Conservation (phyloP, 768 basidiomycete species). For the Suillus placidus region DNA sequence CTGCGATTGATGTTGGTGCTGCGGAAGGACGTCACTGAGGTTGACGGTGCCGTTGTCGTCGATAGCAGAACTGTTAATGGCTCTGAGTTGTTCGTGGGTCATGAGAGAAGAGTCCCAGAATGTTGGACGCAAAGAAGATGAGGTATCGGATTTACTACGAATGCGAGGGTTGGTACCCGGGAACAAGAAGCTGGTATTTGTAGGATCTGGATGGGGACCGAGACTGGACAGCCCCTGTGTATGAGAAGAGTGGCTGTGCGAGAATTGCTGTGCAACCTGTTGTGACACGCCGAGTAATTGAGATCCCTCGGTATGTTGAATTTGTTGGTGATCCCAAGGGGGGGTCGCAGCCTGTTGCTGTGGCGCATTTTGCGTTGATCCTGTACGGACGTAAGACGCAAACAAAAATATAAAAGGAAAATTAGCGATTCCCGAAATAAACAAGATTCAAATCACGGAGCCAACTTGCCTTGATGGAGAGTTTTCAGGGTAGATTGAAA, state of each 20-base stretch:
- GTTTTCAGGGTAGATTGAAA: conserved; percentile 56
- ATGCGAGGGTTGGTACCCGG: conserved; percentile 44
- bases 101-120: conserved; percentile 50
- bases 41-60: conserved; percentile 39
- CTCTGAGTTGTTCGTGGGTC: conserved; percentile 39
- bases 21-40: conserved; percentile 33
- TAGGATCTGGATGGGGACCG: conserved; percentile 36
- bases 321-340: conserved; percentile 40
- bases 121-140: conserved; percentile 50
- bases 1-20: conserved; percentile 32
- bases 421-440: conserved; percentile 35
- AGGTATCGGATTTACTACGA: conserved; percentile 64
- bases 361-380: conserved; percentile 34
- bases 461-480: conserved; percentile 55
- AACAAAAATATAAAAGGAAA: conserved; percentile 30
- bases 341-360: conserved; percentile 38
- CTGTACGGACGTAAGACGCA: conserved; percentile 34
- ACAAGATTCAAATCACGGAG: conserved; percentile 30
- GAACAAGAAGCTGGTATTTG: conserved; percentile 42
- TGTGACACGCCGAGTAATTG: conserved; percentile 33
- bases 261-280: conserved; percentile 33
- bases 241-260: conserved; percentile 39
- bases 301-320: conserved; percentile 36
- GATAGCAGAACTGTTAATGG: conserved; percentile 39
- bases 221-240: conserved; percentile 39